Evolutionary conservation across 176 grass and related monocot species (phyloP), one percentile per base, ranked within the genome.

Genomic region (Panicum miliaceum): DNA sequence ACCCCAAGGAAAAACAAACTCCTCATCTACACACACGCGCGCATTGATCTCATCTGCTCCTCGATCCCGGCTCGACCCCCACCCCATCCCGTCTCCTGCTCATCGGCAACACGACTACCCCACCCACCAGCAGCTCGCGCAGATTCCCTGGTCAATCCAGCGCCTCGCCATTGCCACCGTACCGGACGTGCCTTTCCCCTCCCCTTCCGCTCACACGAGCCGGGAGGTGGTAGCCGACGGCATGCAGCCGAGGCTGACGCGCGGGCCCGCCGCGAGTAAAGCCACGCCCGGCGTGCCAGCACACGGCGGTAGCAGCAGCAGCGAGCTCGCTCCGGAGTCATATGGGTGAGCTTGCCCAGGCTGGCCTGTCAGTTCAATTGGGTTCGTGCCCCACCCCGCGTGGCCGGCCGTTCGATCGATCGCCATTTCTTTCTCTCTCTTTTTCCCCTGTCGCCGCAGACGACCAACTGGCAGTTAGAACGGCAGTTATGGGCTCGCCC

Each of bases 361-460:
- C 87, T 89, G 77, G 82, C 82, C 70, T 89, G 77, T 85, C 82
- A 89, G 82, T 76, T 81, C 42, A 11, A 4, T 22, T 19, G n/a
- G 53, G 53, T 71, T 27, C 66, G 27, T 68, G 61, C 76, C 78
- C 81, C 73, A 46, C 87, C 43, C 38, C 75, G 45, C 56, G 54
- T 78, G 72, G 52, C 38, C 48, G 48, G 11, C 45, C 45, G 45
- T 12, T 47, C 45, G 12, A 47, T 13, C 43, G 23, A 15, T 6
- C 70, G 70, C 6, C 9, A 37, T 68, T 42, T 3, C 52, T 70
- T 59, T 10, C 40, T 62, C 3, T 3, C 5, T 5, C 43, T 9
- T 2, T 46, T 2, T 46, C 3, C 11, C 8, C 9, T 3, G 11
- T 25, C 57, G 27, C n/a, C 3, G 47, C 10, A 62, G 65, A 19